Conservation (phyloP, 495 filamentous ascomycete genomes). For the Tuber calosporum region DNA sequence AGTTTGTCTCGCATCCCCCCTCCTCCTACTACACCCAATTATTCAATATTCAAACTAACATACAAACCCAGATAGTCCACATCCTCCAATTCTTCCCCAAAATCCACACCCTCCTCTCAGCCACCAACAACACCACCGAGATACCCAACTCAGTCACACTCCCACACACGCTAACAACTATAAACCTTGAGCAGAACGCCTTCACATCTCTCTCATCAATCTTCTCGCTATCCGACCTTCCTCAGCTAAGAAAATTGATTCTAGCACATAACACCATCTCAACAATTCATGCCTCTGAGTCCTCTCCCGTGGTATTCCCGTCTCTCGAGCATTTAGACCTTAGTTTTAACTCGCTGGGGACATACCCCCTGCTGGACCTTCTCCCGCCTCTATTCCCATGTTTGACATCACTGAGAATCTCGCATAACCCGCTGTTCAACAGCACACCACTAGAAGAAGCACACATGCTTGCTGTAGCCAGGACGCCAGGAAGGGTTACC, state of each 20-base stretch:
- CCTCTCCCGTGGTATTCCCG: constrained; percentile 44
- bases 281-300: constrained; percentile 34
- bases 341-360: constrained; percentile 66
- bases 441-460: constrained; percentile 57
- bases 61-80: constrained; percentile 42
- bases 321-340: constrained; percentile 63
- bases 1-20: constrained; percentile 46
- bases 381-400: constrained; percentile 61
- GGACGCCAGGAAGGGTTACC: constrained; percentile 56
- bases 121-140: constrained; percentile 47
- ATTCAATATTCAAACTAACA: constrained; percentile 5
- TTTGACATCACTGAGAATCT: constrained; percentile 64
- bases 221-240: constrained; percentile 51
- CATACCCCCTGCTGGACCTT: constrained; percentile 63
- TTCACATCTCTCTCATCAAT: constrained; percentile 58
- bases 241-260: constrained; percentile 56
- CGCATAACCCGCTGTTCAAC: constrained; percentile 69
- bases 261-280: constrained; percentile 54
- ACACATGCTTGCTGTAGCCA: constrained; percentile 81
- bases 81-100: constrained; percentile 52
- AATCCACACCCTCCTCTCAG: constrained; percentile 52
- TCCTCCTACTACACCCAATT: constrained; percentile 5
- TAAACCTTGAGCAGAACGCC: constrained; percentile 70
- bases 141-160: constrained; percentile 49
- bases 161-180: constrained; percentile 49